A percentile compares a stretch with the other conserved stretches of the same genome.
phyloP scores from a whole-genome alignment of 2,329 filamentous ascomycete species.

The Pseudogymnoascus sp. region DNA sequence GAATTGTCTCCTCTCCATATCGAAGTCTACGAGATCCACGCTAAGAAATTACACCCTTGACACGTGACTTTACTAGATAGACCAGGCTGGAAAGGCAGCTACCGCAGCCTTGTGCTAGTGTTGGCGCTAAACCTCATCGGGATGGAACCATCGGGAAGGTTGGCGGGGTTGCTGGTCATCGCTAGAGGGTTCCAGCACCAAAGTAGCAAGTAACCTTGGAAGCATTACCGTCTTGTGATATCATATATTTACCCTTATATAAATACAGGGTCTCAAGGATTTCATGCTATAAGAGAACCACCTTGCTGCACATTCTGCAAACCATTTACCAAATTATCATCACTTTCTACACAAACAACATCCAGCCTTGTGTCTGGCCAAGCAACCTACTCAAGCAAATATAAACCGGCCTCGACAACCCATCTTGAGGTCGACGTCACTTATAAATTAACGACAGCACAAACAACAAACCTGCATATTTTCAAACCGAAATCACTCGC shows the following conservation, averaged over 20 bases:
- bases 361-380: not conserved
- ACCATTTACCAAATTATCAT: not conserved
- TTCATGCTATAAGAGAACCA: not conserved
- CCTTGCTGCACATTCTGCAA: not conserved
- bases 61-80: not conserved
- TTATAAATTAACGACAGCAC: not conserved
- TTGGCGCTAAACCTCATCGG: not conserved
- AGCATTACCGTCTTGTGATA: not conserved
- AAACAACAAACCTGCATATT: not conserved
- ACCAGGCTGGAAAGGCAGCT: not conserved
- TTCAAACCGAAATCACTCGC: not conserved
- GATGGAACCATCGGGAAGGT: conserved; percentile 10
- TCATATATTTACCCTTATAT: not conserved
- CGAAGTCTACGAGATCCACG: conserved; percentile 2
- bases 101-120: not conserved
- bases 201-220: not conserved
- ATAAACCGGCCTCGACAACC: not conserved
- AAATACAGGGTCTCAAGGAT: not conserved
- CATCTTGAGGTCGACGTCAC: not conserved
- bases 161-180: conserved; percentile 9
- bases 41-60: conserved; percentile 3
- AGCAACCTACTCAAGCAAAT: not conserved
- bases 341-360: not conserved
- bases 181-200: not conserved
- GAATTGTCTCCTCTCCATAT: conserved; percentile 12